These are phyloP conservation scores for Spathaspora gorwiae DNA, from an alignment of 805 yeast genomes.

Conservation along the genomic window DNA sequence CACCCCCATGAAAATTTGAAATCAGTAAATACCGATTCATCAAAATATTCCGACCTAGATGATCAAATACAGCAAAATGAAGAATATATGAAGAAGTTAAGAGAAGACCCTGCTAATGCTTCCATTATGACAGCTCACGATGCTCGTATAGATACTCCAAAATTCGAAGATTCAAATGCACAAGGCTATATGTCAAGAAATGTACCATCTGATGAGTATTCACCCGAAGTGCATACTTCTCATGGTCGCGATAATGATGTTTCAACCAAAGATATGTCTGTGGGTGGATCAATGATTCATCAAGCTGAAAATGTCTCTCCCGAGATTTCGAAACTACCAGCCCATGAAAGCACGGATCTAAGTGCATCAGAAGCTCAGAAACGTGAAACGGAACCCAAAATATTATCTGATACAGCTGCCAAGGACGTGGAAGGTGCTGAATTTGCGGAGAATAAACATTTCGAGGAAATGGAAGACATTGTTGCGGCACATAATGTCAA, in stretches of 20 bases:
- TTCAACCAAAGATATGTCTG: neutral
- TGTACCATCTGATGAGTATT: neutral
- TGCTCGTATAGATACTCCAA: slow-evolving; percentile 7
- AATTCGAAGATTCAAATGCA: slow-evolving; percentile 2
- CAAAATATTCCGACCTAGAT: neutral
- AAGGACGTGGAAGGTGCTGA: slow-evolving; percentile 7
- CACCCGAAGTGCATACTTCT: neutral
- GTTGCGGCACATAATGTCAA: slow-evolving; percentile 24
- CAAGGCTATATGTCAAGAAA: neutral
- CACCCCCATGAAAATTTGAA: neutral
- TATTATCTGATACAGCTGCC: slow-evolving; percentile 1
- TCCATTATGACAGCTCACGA: slow-evolving; percentile 7
- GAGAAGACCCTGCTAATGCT: slow-evolving; percentile 7
- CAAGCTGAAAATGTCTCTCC: slow-evolving; percentile 5
- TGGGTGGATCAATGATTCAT: neutral
- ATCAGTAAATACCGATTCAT: neutral
- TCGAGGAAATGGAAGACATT: slow-evolving; percentile 16
- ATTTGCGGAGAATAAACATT: neutral
- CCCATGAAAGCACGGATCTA: neutral
- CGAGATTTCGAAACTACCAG: slow-evolving; percentile 2
- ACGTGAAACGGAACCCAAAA: slow-evolving; percentile 1
- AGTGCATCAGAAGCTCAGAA: too few relatives aligned
- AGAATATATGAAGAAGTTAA: neutral
- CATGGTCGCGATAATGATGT: neutral
- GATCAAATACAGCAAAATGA: slow-evolving; percentile 3